phyloP scores from a whole-genome alignment of 106 monocot species.

The Acorus calamus region DNA sequence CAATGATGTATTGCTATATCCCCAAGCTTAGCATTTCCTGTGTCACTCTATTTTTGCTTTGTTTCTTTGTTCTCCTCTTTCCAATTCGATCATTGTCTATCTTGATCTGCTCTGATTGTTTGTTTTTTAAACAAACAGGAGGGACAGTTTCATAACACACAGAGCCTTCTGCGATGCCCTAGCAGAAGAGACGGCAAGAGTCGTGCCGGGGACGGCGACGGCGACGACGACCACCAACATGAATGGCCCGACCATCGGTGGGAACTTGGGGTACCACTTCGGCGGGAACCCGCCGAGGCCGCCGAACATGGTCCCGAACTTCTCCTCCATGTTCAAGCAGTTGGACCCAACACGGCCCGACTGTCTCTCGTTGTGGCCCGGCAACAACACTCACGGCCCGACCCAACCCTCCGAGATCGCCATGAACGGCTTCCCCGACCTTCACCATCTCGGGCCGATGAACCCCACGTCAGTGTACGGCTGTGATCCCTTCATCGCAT shows the following conservation, averaged over 20 bases:
- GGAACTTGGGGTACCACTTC: constrained; percentile 12
- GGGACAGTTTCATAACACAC: constrained; percentile 69
- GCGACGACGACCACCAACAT: too few species aligned
- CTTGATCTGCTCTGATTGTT: too few species aligned
- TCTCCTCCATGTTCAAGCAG: constrained; percentile 16
- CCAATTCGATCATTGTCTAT: too few species aligned
- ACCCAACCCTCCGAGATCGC: neutral
- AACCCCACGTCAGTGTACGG: constrained; percentile 5
- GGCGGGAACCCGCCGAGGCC: constrained; percentile 8
- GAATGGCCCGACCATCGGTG: too few species aligned
- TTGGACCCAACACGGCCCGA: neutral
- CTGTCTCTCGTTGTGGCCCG: constrained; percentile 23
- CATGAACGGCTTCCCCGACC: neutral
- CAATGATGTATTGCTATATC: neutral
- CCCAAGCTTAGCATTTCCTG: too few species aligned
- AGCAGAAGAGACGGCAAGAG: constrained; percentile 52
- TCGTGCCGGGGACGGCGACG: constrained; percentile 13
- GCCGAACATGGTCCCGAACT: constrained; percentile 15
- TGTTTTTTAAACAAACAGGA: constrained; percentile 18
- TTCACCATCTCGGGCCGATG: constrained; percentile 17
- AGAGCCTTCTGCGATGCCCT: constrained; percentile 69
- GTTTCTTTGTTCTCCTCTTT: neutral
- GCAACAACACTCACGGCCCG: neutral
- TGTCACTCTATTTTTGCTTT: neutral
- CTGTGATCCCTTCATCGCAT: constrained; percentile 9